phyloP scores from a whole-genome alignment of 1,284 basidiomycete species.

The Pterulicium gracile region DNA sequence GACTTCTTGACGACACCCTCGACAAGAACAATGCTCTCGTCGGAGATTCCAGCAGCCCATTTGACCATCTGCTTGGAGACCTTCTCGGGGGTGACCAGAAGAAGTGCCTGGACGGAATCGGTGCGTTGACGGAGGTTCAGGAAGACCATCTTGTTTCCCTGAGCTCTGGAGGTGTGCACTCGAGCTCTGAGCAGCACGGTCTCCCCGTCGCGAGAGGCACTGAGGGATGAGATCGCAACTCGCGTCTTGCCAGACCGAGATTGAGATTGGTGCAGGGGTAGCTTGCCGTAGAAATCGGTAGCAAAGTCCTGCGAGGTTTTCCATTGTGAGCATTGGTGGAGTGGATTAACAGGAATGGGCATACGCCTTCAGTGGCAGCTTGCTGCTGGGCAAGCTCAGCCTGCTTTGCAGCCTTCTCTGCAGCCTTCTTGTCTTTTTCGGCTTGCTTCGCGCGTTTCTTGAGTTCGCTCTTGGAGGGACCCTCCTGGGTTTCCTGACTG shows the following conservation, averaged over 20 bases:
- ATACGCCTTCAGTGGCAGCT: conserved; percentile 63
- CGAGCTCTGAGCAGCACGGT: conserved; percentile 81
- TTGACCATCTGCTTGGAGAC: conserved; percentile 98
- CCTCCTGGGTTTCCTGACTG: conserved; percentile 21
- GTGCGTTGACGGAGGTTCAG: conserved; percentile 85
- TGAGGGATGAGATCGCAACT: conserved; percentile 57
- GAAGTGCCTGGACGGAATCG: conserved; percentile 83
- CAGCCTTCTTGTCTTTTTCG: conserved; percentile 88
- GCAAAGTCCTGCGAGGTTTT: conserved; percentile 67
- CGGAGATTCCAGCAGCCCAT: conserved; percentile 71
- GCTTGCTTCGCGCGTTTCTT: conserved; percentile 91
- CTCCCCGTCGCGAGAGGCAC: conserved; percentile 61
- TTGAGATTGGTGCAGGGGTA: conserved; percentile 91
- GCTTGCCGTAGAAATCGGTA: conserved; percentile 78
- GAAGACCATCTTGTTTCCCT: conserved; percentile 93
- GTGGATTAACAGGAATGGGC: conserved; percentile 16
- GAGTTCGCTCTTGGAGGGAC: conserved; percentile 80
- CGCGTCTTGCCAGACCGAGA: conserved; percentile 40
- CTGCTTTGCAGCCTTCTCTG: conserved; percentile 71
- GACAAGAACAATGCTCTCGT: conserved; percentile 90
- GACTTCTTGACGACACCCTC: conserved; percentile 78
- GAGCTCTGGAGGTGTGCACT: conserved; percentile 85
- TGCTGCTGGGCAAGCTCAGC: conserved; percentile 69
- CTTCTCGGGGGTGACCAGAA: conserved; percentile 68
- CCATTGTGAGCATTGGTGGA: not conserved